Conservation (phyloP, 345 rosid species). For the Combretum micranthum region DNA sequence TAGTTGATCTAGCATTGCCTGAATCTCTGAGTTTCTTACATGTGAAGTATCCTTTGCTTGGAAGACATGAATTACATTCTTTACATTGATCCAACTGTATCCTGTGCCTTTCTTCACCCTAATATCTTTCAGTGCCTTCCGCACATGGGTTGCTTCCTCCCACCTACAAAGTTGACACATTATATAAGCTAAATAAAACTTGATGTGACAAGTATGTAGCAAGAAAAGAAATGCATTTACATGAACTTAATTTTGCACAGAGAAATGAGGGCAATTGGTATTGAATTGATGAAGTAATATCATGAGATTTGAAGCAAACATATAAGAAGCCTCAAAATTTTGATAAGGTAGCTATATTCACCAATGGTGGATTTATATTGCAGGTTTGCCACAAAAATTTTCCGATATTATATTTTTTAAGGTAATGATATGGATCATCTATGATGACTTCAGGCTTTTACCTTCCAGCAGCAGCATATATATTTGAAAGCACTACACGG, state of each 20-base stretch:
- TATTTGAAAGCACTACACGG: conserved; percentile 77
- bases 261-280: too few relatives aligned
- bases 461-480: conserved; percentile 75
- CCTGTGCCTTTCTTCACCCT: conserved; percentile 80
- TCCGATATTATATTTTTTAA: background rate
- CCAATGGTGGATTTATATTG: background rate
- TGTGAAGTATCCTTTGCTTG: conserved; percentile 82
- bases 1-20: conserved; percentile 39
- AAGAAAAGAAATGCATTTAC: background rate
- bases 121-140: conserved; percentile 59
- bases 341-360: too few relatives aligned
- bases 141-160: conserved; percentile 66
- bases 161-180: conserved; percentile 28
- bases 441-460: conserved; percentile 10
- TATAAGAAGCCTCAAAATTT: background rate
- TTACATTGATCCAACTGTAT: conserved; percentile 72
- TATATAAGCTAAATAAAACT: background rate
- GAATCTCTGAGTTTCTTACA: conserved; percentile 53
- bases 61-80: conserved; percentile 61
- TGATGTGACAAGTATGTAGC: background rate
- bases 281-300: too few relatives aligned
- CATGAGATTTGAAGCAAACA: background rate
- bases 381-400: background rate
- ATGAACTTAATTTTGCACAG: too few relatives aligned
- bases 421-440: background rate